Evolutionary conservation across 306 rosid genomes (phyloP).

Genomic region (Crotalaria pallida): DNA sequence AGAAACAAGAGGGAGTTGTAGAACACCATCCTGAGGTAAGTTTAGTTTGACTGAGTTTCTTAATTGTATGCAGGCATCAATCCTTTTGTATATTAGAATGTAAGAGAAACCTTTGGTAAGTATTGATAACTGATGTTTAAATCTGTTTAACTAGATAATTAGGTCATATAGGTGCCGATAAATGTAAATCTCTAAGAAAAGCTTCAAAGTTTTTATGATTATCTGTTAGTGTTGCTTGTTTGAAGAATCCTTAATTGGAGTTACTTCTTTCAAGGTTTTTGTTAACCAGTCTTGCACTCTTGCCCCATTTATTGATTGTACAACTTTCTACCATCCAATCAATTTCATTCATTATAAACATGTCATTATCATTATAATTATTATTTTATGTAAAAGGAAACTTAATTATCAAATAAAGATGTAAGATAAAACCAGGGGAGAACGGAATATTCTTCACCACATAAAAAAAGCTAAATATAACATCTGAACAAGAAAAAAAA

Average conservation of each 20-base stretch:
- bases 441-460: background rate
- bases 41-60: background rate
- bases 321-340: background rate
- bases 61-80: constrained; percentile 7
- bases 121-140: background rate
- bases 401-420: background rate
- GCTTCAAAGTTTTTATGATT: background rate
- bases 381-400: background rate
- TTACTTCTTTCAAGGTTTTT: background rate
- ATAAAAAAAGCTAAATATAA: background rate
- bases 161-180: background rate
- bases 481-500: background rate
- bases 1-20: constrained; percentile 49
- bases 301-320: background rate
- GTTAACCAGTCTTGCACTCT: background rate
- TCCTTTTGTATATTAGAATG: background rate
- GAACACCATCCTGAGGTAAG: constrained; percentile 59
- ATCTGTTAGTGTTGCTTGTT: background rate
- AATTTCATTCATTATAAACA: background rate
- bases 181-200: background rate
- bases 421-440: background rate
- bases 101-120: background rate
- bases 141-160: background rate
- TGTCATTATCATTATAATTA: background rate
- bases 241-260: background rate